Evolutionary conservation across 768 basidiomycete species (phyloP).

Genomic region (Chalciporus chontae): DNA sequence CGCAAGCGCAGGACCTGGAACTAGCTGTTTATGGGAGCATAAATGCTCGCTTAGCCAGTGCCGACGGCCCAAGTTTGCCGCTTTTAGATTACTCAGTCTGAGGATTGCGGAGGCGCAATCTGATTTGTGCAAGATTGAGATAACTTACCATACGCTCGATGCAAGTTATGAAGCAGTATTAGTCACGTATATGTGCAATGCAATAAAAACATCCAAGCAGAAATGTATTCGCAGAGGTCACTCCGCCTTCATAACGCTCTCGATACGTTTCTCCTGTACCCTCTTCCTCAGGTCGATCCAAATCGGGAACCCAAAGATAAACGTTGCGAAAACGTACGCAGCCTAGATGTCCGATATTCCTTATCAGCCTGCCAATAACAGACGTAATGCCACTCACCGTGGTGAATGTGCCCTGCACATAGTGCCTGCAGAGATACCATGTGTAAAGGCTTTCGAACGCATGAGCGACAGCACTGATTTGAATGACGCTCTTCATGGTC

Average conservation of each 20-base stretch:
- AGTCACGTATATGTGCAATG: too few relatives aligned
- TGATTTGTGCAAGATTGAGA: too few relatives aligned
- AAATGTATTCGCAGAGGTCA: slow-evolving; percentile 16
- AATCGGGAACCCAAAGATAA: slow-evolving; percentile 53
- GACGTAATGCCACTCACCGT: slow-evolving; percentile 13
- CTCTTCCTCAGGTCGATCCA: slow-evolving; percentile 51
- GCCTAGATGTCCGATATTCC: slow-evolving; percentile 33
- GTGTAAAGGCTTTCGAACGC: slow-evolving; percentile 27
- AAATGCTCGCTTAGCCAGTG: too few relatives aligned
- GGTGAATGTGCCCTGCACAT: slow-evolving; percentile 18
- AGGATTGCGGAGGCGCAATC: too few relatives aligned
- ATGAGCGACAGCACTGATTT: slow-evolving; percentile 13
- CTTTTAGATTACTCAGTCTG: too few relatives aligned
- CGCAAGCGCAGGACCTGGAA: too few relatives aligned
- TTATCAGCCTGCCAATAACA: background rate
- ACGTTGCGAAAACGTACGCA: slow-evolving; percentile 49
- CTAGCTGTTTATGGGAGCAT: too few relatives aligned
- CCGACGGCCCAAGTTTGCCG: too few relatives aligned
- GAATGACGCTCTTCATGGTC: slow-evolving; percentile 6
- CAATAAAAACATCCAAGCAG: too few relatives aligned
- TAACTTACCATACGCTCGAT: too few relatives aligned
- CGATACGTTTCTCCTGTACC: slow-evolving; percentile 66
- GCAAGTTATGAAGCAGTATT: too few relatives aligned
- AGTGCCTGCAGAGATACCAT: slow-evolving; percentile 27
- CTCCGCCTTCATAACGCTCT: slow-evolving; percentile 76